Conservation (phyloP, 1,284 basidiomycete species). For the Melampsora larici-populina region DNA sequence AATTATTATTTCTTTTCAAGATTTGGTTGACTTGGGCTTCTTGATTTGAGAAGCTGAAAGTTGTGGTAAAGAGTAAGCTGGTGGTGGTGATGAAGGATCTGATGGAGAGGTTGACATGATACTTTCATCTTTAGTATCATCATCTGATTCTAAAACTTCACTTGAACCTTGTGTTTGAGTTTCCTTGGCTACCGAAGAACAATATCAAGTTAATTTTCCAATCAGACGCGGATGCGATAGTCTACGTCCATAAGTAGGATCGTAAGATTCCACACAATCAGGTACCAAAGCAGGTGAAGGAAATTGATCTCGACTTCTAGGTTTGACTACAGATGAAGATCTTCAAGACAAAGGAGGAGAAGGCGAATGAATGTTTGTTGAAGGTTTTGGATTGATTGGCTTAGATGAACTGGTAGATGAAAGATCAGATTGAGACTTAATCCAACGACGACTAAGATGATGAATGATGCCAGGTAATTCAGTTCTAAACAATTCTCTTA, state of each 20-base stretch:
- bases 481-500: conserved; percentile 96
- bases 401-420: conserved; percentile 50
- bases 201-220: conserved; percentile 68
- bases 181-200: conserved; percentile 60
- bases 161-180: conserved; percentile 37
- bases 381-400: conserved; percentile 47
- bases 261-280: conserved; percentile 78
- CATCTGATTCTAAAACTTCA: conserved; percentile 24
- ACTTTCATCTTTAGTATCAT: conserved; percentile 18
- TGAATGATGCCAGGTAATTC: conserved; percentile 97
- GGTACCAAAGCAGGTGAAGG: conserved; percentile 57
- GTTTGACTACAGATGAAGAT: conserved; percentile 35
- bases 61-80: background rate
- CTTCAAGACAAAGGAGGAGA: background rate
- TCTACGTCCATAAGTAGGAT: conserved; percentile 95
- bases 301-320: conserved; percentile 32
- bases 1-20: no score
- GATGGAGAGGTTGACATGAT: background rate
- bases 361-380: conserved; percentile 43
- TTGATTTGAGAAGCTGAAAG: background rate
- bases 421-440: conserved; percentile 63
- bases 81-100: conserved; percentile 4
- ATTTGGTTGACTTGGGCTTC: no score
- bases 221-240: conserved; percentile 75
- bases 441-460: conserved; percentile 88